Base-by-base conservation (phyloP, 2,329 filamentous ascomycete genomes). In the Phialophora expanda region DNA sequence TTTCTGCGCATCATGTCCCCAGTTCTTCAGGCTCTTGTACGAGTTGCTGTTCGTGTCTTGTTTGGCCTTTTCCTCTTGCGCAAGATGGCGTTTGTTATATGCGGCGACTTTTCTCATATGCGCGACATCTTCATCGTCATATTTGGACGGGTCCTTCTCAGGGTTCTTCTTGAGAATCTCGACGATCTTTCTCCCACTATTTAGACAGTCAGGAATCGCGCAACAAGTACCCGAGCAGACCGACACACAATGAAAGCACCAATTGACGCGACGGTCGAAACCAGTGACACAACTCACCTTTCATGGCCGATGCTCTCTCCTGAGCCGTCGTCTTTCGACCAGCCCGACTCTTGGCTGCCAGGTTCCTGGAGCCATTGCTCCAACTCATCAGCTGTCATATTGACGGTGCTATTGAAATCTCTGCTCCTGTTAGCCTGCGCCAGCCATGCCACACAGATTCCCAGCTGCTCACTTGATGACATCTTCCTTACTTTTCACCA, bases 371-470 rank as follows among this genome's bases (percentile, higher is more conserved):
- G 82, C 88, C 87, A 90, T 26, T 82, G 78, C 71, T 87, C 81
- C 17, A 90, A 81, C 68, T 89, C 87, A 1, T 80, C 75, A 1
- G 86, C 79, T 11, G 81, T 83, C 87, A 90, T 89, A 75, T 90
- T 90, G 75, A 90, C 86, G 55, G 89, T 76, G 46, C 85, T 81
- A 67, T 89, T 89, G 80, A 89, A 90, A 73, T 90, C 87, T 57
- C 83, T 82, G 68, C 74, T 46, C 77, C 75, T 7, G 7, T 20
- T 44, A 46, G 17, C 60, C 28, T 62, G 50, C 12, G 56, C 7
- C n/a, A 28, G 12, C 30, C 14, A 78, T 80, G 58, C 80, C 78
- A 78, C 79, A 53, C 30, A 30, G 30, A 8, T 22, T 38, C 44
- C 38, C 26, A 20, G 30, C 20, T 51, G 64, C 73, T 69, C 69